These are phyloP conservation scores for Rhinocladiella similis DNA, from an alignment of 2,329 filamentous ascomycete species.

Conservation along the genomic window DNA sequence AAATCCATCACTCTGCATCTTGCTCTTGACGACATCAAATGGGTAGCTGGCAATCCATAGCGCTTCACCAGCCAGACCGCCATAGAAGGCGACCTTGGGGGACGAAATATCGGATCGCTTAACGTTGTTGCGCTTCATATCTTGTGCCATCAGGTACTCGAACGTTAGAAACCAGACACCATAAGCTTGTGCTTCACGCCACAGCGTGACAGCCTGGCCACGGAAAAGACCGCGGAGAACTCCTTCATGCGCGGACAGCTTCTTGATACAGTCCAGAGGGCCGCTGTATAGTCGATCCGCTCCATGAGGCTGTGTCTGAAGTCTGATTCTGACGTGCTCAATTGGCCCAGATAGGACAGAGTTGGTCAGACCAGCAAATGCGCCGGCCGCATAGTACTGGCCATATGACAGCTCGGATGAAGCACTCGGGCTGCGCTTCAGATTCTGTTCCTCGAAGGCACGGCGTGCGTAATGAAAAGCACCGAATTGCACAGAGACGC, in stretches of 20 bases:
- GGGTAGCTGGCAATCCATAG: constrained; percentile 94
- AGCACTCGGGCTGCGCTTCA: constrained; percentile 23
- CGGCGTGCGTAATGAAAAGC: constrained; percentile 92
- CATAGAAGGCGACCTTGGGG: constrained; percentile 87
- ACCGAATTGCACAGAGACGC: constrained; percentile 96
- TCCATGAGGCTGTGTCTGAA: constrained; percentile 95
- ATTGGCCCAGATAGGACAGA: constrained; percentile 85
- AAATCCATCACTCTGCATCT: constrained; percentile 98
- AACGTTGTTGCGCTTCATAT: constrained; percentile 75
- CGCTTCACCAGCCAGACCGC: constrained; percentile 88
- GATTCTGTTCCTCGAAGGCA: constrained; percentile 75
- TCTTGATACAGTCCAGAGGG: constrained; percentile 85
- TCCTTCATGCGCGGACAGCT: constrained; percentile 70
- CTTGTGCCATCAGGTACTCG: constrained; percentile 92
- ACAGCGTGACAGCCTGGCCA: constrained; percentile 79
- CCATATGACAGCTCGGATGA: constrained; percentile 65
- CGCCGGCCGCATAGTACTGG: constrained; percentile 88
- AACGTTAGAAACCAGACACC: constrained; percentile 94
- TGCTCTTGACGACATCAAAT: constrained; percentile 97
- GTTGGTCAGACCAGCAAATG: constrained; percentile 91
- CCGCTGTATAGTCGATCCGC: constrained; percentile 71
- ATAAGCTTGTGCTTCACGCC: constrained; percentile 91
- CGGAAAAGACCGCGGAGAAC: constrained; percentile 77
- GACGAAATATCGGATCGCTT: constrained; percentile 75
- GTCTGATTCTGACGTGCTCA: constrained; percentile 92